Conservation (phyloP, 2,329 filamentous ascomycete species). For the Pyricularia sp. region DNA sequence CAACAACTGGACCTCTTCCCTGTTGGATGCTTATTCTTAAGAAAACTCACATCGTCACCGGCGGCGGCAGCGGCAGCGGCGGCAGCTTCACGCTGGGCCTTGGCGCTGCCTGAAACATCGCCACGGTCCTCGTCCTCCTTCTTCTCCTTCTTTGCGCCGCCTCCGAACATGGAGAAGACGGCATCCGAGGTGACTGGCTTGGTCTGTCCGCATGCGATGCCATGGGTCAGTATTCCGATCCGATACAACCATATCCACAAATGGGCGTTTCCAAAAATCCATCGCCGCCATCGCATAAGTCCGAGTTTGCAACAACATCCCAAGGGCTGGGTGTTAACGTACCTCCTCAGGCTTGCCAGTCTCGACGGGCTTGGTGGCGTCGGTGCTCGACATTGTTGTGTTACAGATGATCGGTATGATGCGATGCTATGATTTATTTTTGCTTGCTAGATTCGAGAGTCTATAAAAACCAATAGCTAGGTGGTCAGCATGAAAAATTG, state of each 20-base stretch:
- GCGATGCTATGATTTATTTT: background rate
- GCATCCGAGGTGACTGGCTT: conserved; percentile 47
- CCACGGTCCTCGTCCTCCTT: conserved; percentile 70
- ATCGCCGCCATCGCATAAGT: background rate
- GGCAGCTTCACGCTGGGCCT: conserved; percentile 61
- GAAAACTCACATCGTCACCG: conserved; percentile 30
- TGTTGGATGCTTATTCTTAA: background rate
- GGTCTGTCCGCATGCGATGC: conserved; percentile 4
- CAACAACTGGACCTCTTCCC: background rate
- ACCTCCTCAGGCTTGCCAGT: conserved; percentile 9
- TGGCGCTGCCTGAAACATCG: conserved; percentile 82
- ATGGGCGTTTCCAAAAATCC: background rate
- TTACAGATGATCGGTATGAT: background rate
- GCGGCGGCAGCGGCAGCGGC: conserved; percentile 42
- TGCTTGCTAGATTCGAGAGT: background rate
- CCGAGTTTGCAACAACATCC: background rate
- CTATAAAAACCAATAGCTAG: background rate
- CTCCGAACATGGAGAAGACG: conserved; percentile 98
- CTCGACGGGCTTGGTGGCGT: conserved; percentile 22
- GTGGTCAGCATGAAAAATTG: background rate
- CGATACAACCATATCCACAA: background rate
- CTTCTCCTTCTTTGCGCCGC: conserved; percentile 95
- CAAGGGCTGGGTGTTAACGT: background rate
- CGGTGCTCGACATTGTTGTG: conserved; percentile 22
- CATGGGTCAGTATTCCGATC: background rate